Conservation (phyloP, 768 basidiomycete species). For the Russula lepida region DNA sequence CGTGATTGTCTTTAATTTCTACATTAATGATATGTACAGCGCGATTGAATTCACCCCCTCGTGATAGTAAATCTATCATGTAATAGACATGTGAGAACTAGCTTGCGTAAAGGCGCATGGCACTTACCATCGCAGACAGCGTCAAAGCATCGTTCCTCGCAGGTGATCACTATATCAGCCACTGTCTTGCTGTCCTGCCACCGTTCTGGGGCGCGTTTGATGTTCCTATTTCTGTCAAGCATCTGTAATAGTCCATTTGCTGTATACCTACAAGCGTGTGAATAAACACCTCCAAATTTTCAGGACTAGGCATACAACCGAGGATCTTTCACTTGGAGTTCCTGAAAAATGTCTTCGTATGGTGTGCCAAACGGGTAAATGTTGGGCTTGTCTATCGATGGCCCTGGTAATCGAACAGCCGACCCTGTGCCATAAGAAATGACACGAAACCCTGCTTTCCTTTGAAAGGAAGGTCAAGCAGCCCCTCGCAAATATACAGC, state of each 20-base stretch:
- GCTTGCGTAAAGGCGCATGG: slow-evolving; percentile 3
- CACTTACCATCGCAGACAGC: slow-evolving; percentile 91
- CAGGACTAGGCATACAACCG: slow-evolving; percentile 50
- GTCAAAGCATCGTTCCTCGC: slow-evolving; percentile 98
- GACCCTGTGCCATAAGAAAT: slow-evolving; percentile 96
- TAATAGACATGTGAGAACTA: slow-evolving; percentile 6
- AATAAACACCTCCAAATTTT: background rate
- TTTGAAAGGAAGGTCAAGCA: slow-evolving; percentile 29
- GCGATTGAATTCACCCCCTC: slow-evolving; percentile 88
- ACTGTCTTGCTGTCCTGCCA: slow-evolving; percentile 90
- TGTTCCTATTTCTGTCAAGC: slow-evolving; percentile 89
- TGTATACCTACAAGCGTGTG: slow-evolving; percentile 53
- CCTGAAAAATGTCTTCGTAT: slow-evolving; percentile 91
- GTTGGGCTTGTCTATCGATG: slow-evolving; percentile 95
- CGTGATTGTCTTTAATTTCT: slow-evolving; percentile 98
- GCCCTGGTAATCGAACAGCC: slow-evolving; percentile 90
- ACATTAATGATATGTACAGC: slow-evolving; percentile 96
- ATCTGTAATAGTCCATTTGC: slow-evolving; percentile 92
- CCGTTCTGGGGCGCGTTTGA: slow-evolving; percentile 89
- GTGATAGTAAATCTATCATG: slow-evolving; percentile 77
- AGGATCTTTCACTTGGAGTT: slow-evolving; percentile 74
- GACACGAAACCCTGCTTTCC: slow-evolving; percentile 86
- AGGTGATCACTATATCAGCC: slow-evolving; percentile 97
- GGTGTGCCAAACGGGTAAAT: slow-evolving; percentile 96
- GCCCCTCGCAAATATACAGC: background rate